phyloP scores from a whole-genome alignment of 768 basidiomycete genomes.

The Trichaptum fuscoviolaceum region DNA sequence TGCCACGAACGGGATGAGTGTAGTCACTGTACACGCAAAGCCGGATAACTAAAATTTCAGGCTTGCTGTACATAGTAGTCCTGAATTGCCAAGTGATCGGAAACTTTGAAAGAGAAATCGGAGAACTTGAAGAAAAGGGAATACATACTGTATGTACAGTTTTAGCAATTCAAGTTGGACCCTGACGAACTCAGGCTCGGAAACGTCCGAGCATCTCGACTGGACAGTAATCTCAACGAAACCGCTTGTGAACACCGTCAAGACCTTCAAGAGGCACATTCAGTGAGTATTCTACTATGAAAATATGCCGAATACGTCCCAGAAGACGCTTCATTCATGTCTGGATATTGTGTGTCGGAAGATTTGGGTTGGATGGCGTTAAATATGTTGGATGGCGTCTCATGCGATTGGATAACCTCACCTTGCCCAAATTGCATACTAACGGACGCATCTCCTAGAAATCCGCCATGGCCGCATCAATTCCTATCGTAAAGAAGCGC shows the following conservation, averaged over 20 bases:
- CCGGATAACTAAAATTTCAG: too few relatives aligned
- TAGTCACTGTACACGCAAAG: too few relatives aligned
- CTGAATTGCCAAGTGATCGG: too few relatives aligned
- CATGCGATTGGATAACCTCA: not conserved
- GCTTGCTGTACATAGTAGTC: too few relatives aligned
- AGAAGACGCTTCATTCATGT: not conserved
- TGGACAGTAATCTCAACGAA: not conserved
- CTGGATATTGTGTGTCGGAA: not conserved
- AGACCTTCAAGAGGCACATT: not conserved
- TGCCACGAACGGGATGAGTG: too few relatives aligned
- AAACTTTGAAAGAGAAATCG: too few relatives aligned
- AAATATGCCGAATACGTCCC: not conserved
- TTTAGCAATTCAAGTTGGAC: not conserved
- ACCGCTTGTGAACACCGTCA: not conserved
- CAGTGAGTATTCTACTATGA: not conserved
- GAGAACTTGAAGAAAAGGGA: too few relatives aligned
- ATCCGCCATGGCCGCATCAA: slow-evolving; percentile 40
- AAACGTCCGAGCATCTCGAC: not conserved
- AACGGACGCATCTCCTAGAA: not conserved
- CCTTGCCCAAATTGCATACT: not conserved
- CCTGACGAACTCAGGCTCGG: not conserved
- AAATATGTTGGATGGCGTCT: not conserved
- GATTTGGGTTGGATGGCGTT: not conserved
- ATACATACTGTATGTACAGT: too few relatives aligned
- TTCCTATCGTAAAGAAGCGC: slow-evolving; percentile 92